Evolutionary conservation across 805 yeast species (phyloP), one percentile per base, ranked within the genome.

Genomic region (Yamadazyma takamatsuzukensis): DNA sequence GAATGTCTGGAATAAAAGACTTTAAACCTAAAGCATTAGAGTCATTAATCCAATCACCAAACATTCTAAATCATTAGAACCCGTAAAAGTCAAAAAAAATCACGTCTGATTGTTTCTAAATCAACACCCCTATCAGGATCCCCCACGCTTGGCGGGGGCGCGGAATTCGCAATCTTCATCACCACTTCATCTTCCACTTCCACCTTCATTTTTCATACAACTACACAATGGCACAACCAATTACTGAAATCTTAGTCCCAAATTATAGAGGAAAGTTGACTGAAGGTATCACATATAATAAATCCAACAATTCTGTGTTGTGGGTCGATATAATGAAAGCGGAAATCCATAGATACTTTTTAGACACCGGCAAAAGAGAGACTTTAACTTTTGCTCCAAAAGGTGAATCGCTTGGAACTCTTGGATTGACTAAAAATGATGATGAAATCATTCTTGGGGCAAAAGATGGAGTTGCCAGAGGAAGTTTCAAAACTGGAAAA

Each of bases 261-360:
- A 37, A 44, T 4, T 72, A 53, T 56, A 49, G 64, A 45, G 76
- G 70, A 32, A 41, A 82, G 34, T 60, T 83, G 4, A 61, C 78
- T 6, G 93, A 83, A 51, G 89, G 89, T 12, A 61, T 80, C 44
- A 72, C 83, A 2, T 81, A 78, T 51, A 76, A 79, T 40, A 65
- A 67, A 3, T 61, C 71, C 25, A 76, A 76, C 47, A 63, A 75
- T 46, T 60, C 81, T 0, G 66, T 60, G 50, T 64, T 68, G 25
- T 67, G 72, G 72, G 61, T 67, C 5, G 72, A 67, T 37, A 67
- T 67, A 37, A 56, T 62, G 14, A 39, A 32, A 5, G 72, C 60
- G 7, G 59, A 67, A 36, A 57, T 64, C 10, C 70, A 66, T 39
- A 49, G 72, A 12, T 54, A 57, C 4, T 26, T 34, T 13, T 43